These are phyloP conservation scores for Cryptococcus sp. DNA, from an alignment of 1,284 basidiomycete genomes.

Conservation along the genomic window DNA sequence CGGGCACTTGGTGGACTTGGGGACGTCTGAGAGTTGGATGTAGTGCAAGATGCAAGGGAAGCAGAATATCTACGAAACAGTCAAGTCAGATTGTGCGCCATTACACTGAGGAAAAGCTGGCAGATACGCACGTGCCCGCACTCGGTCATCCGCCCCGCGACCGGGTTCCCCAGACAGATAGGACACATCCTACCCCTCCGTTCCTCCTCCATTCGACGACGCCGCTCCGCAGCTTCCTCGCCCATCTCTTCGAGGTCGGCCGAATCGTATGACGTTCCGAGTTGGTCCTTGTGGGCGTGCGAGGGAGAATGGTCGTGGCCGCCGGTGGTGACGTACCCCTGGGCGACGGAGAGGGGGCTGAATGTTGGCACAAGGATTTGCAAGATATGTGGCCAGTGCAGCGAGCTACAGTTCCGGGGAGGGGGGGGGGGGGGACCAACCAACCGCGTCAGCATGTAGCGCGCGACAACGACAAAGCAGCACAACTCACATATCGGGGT, in stretches of 20 bases:
- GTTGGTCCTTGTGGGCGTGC: constrained; percentile 1
- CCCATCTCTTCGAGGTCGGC: constrained; percentile 33
- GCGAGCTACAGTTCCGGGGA: constrained; percentile 63
- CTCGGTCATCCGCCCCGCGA: constrained; percentile 92
- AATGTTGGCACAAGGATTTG: constrained; percentile 86
- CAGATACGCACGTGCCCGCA: constrained; percentile 81
- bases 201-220: constrained; percentile 44
- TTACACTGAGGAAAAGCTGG: not conserved
- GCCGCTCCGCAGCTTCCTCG: constrained; percentile 34
- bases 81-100: not conserved
- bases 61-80: constrained; percentile 65
- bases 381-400: constrained; percentile 94
- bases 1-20: constrained; percentile 84
- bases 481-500: constrained; percentile 80
- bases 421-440: constrained; percentile 1
- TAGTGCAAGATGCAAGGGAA: constrained; percentile 91
- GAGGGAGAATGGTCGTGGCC: constrained; percentile 1
- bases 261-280: constrained; percentile 22
- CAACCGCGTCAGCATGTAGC: constrained; percentile 1
- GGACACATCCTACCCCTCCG: constrained; percentile 68
- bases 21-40: constrained; percentile 72
- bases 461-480: not conserved
- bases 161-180: constrained; percentile 81
- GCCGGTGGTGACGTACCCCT: constrained; percentile 43
- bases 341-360: constrained; percentile 49